Evolutionary conservation across 345 rosid species (phyloP).

Genomic region (Salix exigua): DNA sequence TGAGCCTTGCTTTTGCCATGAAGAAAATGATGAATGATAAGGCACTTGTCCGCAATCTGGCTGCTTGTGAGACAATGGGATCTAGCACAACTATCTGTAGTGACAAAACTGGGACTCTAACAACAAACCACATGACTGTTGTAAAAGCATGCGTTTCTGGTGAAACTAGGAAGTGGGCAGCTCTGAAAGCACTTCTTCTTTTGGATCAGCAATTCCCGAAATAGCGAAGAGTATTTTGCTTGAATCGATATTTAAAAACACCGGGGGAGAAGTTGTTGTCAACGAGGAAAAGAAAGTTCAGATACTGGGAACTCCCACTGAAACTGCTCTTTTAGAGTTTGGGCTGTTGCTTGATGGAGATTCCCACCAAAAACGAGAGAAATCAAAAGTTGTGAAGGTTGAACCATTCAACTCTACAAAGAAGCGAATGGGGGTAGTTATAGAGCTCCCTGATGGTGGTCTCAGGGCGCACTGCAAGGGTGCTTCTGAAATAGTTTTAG

Average conservation of each 20-base stretch:
- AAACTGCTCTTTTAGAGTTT: slow-evolving; percentile 83
- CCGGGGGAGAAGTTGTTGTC: slow-evolving; percentile 83
- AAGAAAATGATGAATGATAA: slow-evolving; percentile 98
- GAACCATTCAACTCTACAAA: slow-evolving; percentile 90
- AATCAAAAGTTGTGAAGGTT: slow-evolving; percentile 59
- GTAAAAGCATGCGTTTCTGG: slow-evolving; percentile 75
- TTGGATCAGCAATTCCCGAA: slow-evolving; percentile 54
- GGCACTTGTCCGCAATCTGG: slow-evolving; percentile 82
- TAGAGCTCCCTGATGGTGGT: slow-evolving; percentile 67
- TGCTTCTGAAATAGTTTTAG: slow-evolving; percentile 80
- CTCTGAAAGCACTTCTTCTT: slow-evolving; percentile 29
- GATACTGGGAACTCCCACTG: slow-evolving; percentile 95
- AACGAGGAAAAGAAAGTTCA: slow-evolving; percentile 50
- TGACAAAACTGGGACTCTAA: slow-evolving; percentile 86
- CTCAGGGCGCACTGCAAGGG: slow-evolving; percentile 72
- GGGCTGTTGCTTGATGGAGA: slow-evolving; percentile 78
- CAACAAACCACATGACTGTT: slow-evolving; percentile 86
- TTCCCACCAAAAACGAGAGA: slow-evolving; percentile 51
- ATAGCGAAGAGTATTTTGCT: slow-evolving; percentile 50
- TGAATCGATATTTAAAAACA: slow-evolving; percentile 77
- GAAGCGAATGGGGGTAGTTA: slow-evolving; percentile 80
- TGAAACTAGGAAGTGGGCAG: slow-evolving; percentile 33
- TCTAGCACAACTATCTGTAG: slow-evolving; percentile 91
- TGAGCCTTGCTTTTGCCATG: slow-evolving; percentile 95
- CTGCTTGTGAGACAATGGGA: slow-evolving; percentile 98